These are phyloP conservation scores for Suillus paluster DNA, from an alignment of 768 basidiomycete species.

Conservation along the genomic window DNA sequence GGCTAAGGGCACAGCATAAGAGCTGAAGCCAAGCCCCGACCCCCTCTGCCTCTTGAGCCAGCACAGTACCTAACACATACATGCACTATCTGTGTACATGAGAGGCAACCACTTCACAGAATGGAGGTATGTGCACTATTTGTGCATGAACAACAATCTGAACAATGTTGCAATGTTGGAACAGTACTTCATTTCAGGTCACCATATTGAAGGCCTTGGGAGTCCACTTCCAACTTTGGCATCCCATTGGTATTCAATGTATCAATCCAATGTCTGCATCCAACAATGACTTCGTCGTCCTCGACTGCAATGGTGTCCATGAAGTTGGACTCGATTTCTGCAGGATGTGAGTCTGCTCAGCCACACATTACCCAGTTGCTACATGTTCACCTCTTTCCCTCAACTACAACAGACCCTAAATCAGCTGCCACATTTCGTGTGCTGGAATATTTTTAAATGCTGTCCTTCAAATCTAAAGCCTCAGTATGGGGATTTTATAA, in stretches of 20 bases:
- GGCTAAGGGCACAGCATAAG: no score
- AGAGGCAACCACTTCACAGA: not conserved
- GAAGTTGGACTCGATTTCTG: conserved; percentile 19
- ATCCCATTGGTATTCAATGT: conserved; percentile 15
- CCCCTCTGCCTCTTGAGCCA: no score
- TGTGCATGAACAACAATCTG: no score
- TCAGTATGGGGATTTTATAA: not conserved
- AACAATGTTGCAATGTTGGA: conserved; percentile 22
- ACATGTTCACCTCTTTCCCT: not conserved
- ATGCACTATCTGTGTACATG: not conserved
- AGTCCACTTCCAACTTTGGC: conserved; percentile 27
- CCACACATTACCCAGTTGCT: conserved; percentile 15
- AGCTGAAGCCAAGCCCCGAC: no score
- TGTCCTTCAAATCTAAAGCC: not conserved
- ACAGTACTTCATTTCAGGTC: conserved; percentile 17
- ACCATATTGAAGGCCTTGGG: conserved; percentile 24
- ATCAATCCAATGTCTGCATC: not conserved
- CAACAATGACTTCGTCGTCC: conserved; percentile 21
- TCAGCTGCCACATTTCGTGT: not conserved
- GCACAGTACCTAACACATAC: no score
- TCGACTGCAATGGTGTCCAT: conserved; percentile 29
- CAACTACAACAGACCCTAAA: not conserved
- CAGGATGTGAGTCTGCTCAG: conserved; percentile 6
- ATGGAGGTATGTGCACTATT: not conserved
- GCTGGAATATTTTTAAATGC: not conserved